Evolutionary conservation across 768 basidiomycete species (phyloP).

Genomic region (Lactarius pseudohatsudake): DNA sequence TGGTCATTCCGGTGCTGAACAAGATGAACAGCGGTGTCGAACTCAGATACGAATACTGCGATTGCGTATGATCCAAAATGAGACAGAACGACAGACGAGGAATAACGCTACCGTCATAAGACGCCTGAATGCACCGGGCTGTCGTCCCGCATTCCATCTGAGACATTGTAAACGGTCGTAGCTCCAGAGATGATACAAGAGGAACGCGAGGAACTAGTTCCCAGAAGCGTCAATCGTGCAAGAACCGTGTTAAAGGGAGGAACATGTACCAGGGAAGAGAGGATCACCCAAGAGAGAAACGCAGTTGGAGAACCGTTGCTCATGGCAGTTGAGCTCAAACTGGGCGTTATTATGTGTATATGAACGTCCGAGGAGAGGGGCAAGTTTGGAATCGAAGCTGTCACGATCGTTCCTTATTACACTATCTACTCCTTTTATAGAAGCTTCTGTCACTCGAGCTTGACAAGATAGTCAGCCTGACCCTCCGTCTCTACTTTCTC

Average conservation of each 20-base stretch:
- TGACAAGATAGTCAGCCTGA: conserved; percentile 4
- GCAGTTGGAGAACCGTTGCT: conserved; percentile 71
- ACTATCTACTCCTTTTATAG: not conserved
- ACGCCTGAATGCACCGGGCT: conserved; percentile 83
- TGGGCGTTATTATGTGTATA: not conserved
- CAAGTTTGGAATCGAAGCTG: not conserved
- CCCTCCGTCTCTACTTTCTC: conserved; percentile 52
- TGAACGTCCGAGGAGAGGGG: not conserved
- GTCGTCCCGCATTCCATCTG: conserved; percentile 70
- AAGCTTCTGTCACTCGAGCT: not conserved
- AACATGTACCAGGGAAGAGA: conserved; percentile 34
- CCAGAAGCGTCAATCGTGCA: conserved; percentile 9
- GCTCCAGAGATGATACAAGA: conserved; percentile 73
- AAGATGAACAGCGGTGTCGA: conserved; percentile 64
- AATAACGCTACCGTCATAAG: conserved; percentile 72
- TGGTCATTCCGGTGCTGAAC: conserved; percentile 61
- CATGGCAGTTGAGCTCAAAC: conserved; percentile 37
- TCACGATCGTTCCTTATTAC: not conserved
- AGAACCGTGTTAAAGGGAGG: not conserved
- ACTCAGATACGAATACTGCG: conserved; percentile 75
- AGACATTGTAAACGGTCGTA: conserved; percentile 78
- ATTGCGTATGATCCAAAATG: not conserved
- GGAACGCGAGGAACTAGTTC: conserved; percentile 61
- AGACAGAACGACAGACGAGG: not conserved
- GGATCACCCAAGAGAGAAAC: conserved; percentile 74